Conservation (phyloP, 495 filamentous ascomycete species). For the Neurospora hispaniola region DNA sequence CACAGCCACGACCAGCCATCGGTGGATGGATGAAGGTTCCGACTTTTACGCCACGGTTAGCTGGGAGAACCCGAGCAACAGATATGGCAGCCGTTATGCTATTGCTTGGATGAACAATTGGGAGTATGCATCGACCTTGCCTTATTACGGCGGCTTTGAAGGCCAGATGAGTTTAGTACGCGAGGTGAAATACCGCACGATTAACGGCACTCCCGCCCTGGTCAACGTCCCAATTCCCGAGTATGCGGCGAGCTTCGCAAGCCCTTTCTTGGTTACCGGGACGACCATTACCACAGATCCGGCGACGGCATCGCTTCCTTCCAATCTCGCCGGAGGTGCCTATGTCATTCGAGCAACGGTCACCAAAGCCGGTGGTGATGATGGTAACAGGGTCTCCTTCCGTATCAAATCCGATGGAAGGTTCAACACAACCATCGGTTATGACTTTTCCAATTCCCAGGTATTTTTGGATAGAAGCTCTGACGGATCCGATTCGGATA, state of each 20-base stretch:
- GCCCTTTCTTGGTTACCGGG: neutral
- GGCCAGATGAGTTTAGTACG: neutral
- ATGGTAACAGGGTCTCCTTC: neutral
- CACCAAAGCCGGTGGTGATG: neutral
- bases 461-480: neutral
- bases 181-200: neutral
- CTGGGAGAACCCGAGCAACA: neutral
- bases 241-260: neutral
- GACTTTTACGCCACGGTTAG: neutral
- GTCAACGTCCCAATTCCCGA: neutral
- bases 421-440: neutral
- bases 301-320: neutral
- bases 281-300: neutral
- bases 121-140: neutral
- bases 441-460: neutral
- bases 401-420: neutral
- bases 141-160: neutral
- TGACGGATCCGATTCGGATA: neutral
- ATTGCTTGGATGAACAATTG: neutral
- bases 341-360: neutral
- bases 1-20: neutral
- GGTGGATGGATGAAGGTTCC: neutral
- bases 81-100: neutral
- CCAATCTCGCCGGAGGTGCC: neutral
- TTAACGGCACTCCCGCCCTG: neutral